A percentile compares a stretch with the other conserved stretches of the same genome.
These are phyloP conservation scores for Phytophthora podocarpi DNA, from an alignment of 352 stramenopile genomes.

Conservation along the genomic window DNA sequence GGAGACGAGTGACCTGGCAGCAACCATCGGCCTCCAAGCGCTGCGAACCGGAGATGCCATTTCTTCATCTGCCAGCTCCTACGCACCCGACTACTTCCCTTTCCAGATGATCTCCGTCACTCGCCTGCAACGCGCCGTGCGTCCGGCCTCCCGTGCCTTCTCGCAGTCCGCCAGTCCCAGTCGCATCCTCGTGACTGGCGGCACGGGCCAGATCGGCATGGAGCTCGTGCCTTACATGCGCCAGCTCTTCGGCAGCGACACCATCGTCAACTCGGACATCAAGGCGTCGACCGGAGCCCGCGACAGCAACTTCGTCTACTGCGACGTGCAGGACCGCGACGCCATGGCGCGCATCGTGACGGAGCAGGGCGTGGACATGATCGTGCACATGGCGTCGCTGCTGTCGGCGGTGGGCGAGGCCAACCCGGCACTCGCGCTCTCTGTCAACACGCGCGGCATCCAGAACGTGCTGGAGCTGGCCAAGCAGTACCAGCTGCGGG, in stretches of 20 bases:
- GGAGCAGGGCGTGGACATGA: slow-evolving; percentile 88
- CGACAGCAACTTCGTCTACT: slow-evolving; percentile 82
- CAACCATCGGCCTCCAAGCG: neutral
- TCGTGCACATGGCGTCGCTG: slow-evolving; percentile 92
- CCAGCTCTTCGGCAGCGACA: slow-evolving; percentile 56
- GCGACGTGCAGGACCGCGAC: slow-evolving; percentile 79
- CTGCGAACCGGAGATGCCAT: slow-evolving; percentile 7
- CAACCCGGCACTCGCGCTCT: slow-evolving; percentile 87
- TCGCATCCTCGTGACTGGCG: slow-evolving; percentile 80
- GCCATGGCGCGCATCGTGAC: slow-evolving; percentile 82
- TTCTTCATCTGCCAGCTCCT: slow-evolving; percentile 24
- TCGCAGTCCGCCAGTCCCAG: slow-evolving; percentile 16
- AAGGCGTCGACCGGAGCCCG: slow-evolving; percentile 51
- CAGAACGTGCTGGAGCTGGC: slow-evolving; percentile 93
- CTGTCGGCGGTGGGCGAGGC: slow-evolving; percentile 91
- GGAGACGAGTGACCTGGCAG: slow-evolving; percentile 5
- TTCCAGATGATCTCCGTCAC: slow-evolving; percentile 14
- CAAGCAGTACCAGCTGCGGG: slow-evolving; percentile 83
- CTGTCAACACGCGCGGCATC: slow-evolving; percentile 89
- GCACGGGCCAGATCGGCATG: slow-evolving; percentile 88
- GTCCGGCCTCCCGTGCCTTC: slow-evolving; percentile 12
- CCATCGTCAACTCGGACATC: slow-evolving; percentile 88
- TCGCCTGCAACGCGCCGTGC: slow-evolving; percentile 16
- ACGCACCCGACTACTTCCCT: neutral
- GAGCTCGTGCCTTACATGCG: slow-evolving; percentile 85